A percentile compares a stretch with the other conserved stretches of the same genome.
Evolutionary conservation across 1,284 basidiomycete genomes (phyloP).

Genomic region (Apiotrichum brassicae): DNA sequence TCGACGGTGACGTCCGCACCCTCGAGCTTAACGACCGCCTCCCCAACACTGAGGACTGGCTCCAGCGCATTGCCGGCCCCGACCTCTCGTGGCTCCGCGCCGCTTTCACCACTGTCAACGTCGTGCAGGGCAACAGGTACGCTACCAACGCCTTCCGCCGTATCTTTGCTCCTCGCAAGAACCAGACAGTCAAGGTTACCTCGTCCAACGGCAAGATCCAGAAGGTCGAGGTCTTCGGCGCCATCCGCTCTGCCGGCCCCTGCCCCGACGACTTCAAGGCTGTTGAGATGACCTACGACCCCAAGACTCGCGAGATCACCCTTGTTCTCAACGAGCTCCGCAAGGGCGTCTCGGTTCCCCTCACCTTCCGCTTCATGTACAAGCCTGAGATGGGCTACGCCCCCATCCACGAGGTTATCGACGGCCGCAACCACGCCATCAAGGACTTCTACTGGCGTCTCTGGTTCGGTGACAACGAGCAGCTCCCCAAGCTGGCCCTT

Average conservation of each 20-base stretch:
- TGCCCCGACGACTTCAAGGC: slow-evolving; percentile 76
- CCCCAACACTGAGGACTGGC: slow-evolving; percentile 66
- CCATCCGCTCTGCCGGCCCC: slow-evolving; percentile 59
- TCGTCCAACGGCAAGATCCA: slow-evolving; percentile 42
- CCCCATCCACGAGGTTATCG: slow-evolving; percentile 85
- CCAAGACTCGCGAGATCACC: slow-evolving; percentile 56
- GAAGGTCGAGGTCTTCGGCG: slow-evolving; percentile 64
- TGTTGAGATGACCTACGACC: slow-evolving; percentile 63
- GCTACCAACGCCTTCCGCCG: slow-evolving; percentile 85
- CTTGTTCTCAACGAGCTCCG: slow-evolving; percentile 83
- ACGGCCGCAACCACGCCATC: slow-evolving; percentile 82
- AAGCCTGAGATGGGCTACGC: slow-evolving; percentile 82
- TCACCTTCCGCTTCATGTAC: slow-evolving; percentile 77
- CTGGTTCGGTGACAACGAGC: slow-evolving; percentile 83
- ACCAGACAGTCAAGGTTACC: slow-evolving; percentile 68
- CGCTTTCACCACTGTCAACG: slow-evolving; percentile 69
- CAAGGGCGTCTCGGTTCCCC: slow-evolving; percentile 66
- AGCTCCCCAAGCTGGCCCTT: slow-evolving; percentile 66
- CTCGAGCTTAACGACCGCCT: slow-evolving; percentile 57
- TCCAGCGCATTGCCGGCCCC: slow-evolving; percentile 74
- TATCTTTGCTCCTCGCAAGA: slow-evolving; percentile 70
- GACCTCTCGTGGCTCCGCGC: slow-evolving; percentile 82
- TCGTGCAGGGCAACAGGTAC: slow-evolving; percentile 78
- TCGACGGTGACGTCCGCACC: slow-evolving; percentile 52
- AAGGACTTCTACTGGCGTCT: slow-evolving; percentile 96